phyloP scores from a whole-genome alignment of 495 filamentous ascomycete genomes.

The Penicillium parvum region DNA sequence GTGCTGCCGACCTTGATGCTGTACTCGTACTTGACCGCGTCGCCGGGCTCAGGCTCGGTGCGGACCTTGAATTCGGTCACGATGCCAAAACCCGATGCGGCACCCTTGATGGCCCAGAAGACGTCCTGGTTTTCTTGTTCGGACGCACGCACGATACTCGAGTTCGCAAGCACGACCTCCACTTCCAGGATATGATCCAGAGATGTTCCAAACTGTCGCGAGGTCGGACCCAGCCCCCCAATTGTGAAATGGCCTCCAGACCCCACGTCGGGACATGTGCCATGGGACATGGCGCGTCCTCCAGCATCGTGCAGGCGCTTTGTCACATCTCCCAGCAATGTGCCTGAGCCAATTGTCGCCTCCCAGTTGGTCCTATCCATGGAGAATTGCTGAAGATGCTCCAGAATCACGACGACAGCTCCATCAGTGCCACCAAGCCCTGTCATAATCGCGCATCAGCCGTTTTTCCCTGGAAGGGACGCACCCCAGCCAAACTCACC shows the following conservation, averaged over 20 bases:
- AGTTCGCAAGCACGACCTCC: constrained; percentile 61
- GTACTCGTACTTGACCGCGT: constrained; percentile 35
- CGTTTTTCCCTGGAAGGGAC: constrained; percentile 27
- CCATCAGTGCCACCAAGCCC: constrained; percentile 45
- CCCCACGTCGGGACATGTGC: constrained; percentile 61
- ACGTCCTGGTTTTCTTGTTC: constrained; percentile 39
- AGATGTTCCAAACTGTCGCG: constrained; percentile 60
- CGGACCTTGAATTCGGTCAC: constrained; percentile 45
- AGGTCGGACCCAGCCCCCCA: constrained; percentile 60
- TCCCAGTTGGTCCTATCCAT: constrained; percentile 50
- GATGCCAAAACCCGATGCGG: constrained; percentile 41
- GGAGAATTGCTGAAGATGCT: constrained; percentile 46
- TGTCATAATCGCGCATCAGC: too few species aligned
- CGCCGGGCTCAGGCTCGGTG: constrained; percentile 32
- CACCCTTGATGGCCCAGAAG: constrained; percentile 51
- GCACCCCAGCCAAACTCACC: constrained; percentile 10
- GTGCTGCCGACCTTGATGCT: constrained; percentile 33
- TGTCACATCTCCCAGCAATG: constrained; percentile 56
- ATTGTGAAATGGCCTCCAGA: constrained; percentile 70
- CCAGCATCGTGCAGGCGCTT: constrained; percentile 53
- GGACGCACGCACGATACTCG: constrained; percentile 38
- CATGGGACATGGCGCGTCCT: constrained; percentile 62
- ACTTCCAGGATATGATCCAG: constrained; percentile 58
- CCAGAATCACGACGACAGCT: constrained; percentile 42
- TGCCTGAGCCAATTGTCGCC: constrained; percentile 64